Base-by-base conservation (phyloP, 2,329 filamentous ascomycete genomes). In the Macrophomina pseudophaseolina region DNA sequence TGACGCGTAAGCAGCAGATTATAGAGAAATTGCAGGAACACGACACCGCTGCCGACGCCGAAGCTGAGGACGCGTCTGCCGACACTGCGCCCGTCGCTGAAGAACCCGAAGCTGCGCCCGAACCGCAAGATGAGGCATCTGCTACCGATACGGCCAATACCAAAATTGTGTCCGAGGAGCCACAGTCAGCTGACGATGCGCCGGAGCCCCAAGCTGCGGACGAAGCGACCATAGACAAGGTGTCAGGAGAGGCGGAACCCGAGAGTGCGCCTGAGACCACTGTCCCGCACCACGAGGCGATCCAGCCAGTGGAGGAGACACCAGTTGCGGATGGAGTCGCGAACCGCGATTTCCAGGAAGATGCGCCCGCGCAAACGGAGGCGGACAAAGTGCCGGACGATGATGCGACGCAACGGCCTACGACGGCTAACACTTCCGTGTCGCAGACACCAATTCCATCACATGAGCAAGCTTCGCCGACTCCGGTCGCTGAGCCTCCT, bases 1-100 rank as follows among this genome's bases (percentile, higher is more conserved):
- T 84, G 35, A 81, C 81, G 60, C 75, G 81, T 56, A 84, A 84
- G 72, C 79, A 80, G 67, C 79, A 83, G 67, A 81, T 82, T 56
- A 75, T 84, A 40, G 81, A 83, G 67, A 81, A 79, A 69, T 74
- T 84, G 8, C 73, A 79, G 65, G 77, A 72, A 40, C 66, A 75
- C 38, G 78, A 79, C 69, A 68, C 65, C 23, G n/a, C 44, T 18
- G 30, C 32, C 18, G 58, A 42, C 58, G 32, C 40, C 40, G 40
- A 40, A n/a, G 12, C 44, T 23, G 58, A 62, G 38, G 58, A 62
- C 58, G 58, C 58, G 58, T 49, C 58, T 33, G 11, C 44, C 23
- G 54, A 42, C 35, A 18, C 64, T 38, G 35, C 33, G 44, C 33
- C 49, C 33, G 51, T 38, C 33, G 30, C 63, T 5, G 58, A 58